Base-by-base conservation (phyloP, 495 filamentous ascomycete species). In the Lasiosphaeria miniovina region DNA sequence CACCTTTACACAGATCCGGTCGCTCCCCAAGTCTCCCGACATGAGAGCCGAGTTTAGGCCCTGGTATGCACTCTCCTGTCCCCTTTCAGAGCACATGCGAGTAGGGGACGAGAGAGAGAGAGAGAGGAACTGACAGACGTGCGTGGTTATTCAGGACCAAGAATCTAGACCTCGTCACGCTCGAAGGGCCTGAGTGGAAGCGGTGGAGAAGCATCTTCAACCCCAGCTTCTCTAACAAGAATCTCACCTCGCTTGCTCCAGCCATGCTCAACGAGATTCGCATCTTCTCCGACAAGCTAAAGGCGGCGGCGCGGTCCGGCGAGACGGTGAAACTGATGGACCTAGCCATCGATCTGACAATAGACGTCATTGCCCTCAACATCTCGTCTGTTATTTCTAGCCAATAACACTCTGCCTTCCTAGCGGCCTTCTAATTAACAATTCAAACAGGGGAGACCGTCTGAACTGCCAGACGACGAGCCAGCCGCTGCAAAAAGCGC, bases 121-220 rank as follows among this genome's bases (percentile, higher is more conserved):
- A 24, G 24, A 24, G 24, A 24, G 24, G 2, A 24, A 24, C 24
- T 24, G 24, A 24, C 24, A 24, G 24, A 24, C 24, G 24, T 2
- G 24, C 24, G 24, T 24, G 24, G 24, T 24, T 24, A 24, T 24
- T 24, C 24, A 24, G 79, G 48, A 70, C 72, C 1, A 66, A 67
- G 8, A 59, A 64, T n/a, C 36, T 64, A 24, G 70, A 78, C 61
- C 55, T 80, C 0, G 65, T 78, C 6, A 70, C 58, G 12, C 45
- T 68, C 11, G 70, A 77, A 6, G 77, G 75, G 3, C 52, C 54
- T 5, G 57, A 68, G 43, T 80, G 79, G 79, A 79, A 76, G 61
- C 63, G 57, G 17, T 77, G 72, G 71, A 59, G 77, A 34, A 52
- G 40, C 48, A 54, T 74, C 5, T 80, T 81, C 65, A 82, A 76